These are phyloP conservation scores for Caulochytrium protostelioides DNA, from an alignment of 371 early-diverging fungal species.

Conservation along the genomic window DNA sequence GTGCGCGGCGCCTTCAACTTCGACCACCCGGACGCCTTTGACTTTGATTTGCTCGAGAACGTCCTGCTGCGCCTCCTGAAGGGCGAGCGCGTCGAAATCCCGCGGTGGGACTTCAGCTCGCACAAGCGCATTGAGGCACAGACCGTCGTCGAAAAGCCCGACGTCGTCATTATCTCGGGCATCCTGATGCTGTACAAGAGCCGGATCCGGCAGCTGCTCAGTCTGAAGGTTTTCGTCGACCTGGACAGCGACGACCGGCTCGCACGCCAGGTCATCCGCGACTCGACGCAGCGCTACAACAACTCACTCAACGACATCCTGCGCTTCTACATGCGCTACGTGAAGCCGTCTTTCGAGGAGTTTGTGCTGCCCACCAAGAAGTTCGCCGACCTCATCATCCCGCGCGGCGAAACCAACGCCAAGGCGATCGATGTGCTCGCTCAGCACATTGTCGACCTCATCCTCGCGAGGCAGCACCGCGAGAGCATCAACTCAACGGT, in stretches of 20 bases:
- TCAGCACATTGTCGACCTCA: constrained; percentile 33
- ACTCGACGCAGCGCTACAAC: constrained; percentile 12
- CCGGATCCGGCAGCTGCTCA: constrained; percentile 26
- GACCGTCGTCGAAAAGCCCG: constrained; percentile 17
- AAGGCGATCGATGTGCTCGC: constrained; percentile 51
- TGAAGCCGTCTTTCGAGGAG: constrained; percentile 68
- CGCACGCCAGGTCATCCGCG: constrained; percentile 22
- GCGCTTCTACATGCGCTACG: constrained; percentile 43
- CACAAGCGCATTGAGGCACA: constrained; percentile 19
- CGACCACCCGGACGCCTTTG: constrained; percentile 43
- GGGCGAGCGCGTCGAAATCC: constrained; percentile 22
- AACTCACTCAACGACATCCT: constrained; percentile 29
- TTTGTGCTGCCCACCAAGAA: constrained; percentile 62
- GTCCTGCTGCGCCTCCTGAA: constrained; percentile 17
- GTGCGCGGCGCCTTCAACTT: constrained; percentile 29
- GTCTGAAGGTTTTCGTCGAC: constrained; percentile 43
- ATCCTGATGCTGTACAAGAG: constrained; percentile 33
- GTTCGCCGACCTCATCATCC: constrained; percentile 65
- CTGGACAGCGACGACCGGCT: constrained; percentile 43
- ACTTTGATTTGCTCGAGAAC: constrained; percentile 26
- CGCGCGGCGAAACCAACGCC: constrained; percentile 50
- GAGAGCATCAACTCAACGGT: too few relatives aligned
- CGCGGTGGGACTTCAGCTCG: constrained; percentile 25
- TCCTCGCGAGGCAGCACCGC: too few relatives aligned
- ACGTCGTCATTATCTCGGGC: constrained; percentile 39